Base-by-base conservation (phyloP, 164 flowering plant genomes). In the Sextonia rubra region DNA sequence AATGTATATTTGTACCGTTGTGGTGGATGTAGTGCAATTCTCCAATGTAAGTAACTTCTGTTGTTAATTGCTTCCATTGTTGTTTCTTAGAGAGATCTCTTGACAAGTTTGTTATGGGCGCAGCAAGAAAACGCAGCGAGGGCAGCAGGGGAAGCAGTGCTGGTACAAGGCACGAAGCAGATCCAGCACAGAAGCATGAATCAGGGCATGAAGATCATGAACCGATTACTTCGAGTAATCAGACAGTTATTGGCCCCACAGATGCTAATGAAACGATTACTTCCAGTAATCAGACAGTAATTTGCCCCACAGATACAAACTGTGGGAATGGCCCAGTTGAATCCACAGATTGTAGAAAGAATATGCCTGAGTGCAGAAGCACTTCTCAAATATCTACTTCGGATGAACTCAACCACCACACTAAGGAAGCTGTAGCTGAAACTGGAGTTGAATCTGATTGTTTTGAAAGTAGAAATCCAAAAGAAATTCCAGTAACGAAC, bases 11-110 rank as follows among this genome's bases (percentile, higher is more conserved):
- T 92, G n/a, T 92, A 91, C 75, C 66, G 75, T 73, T 92, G 98
- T 76, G 98, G 98, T 32, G 92, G 90, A 74, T 92, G 98, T 73
- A 77, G 73, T 12, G 72, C 85, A 3, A 25, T 77, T 78, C 93
- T 92, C 12, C 85, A 75, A 91, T 94, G 98, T 92, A 83, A 75
- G n/a, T 2, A 9, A 20, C n/a, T 64, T 63, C 61, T 4, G 55
- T 7, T 49, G 20, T 4, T 72, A 2, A 6, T 26, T 52, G n/a
- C 4, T 70, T 44, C 20, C 69, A 15, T 3, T 67, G 14, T 62
- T 47, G 8, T 47, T 22, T 29, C 55, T 29, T 24, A 18, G 22
- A 37, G 56, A 24, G 18, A 37, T 49, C 3, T 47, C 17, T 44
- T 71, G 1, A 20, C 73, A 0, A 26, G 71, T 15, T 1, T 66